Base-by-base conservation (phyloP, 164 flowering plant species). In the Paratinospora sagittata region DNA sequence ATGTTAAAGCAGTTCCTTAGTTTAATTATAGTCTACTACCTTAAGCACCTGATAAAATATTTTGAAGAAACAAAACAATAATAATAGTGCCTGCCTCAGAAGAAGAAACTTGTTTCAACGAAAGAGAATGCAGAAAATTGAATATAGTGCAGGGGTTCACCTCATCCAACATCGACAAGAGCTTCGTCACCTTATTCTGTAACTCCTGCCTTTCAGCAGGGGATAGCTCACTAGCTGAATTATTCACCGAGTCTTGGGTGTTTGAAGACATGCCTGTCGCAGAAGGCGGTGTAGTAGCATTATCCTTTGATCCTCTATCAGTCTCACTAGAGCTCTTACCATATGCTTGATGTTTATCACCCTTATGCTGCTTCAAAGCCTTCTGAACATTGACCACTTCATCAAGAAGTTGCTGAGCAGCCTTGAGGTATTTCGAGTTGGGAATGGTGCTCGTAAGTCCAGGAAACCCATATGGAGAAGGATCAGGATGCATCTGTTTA, bases 91-190 rank as follows among this genome's bases (percentile, higher is more conserved):
- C 7, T 19, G 61, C 26, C 61, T 19, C 61, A 19, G 61, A 55
- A 55, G 24, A 55, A 6, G 10, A 55, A 55, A 55, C 61, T 0
- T n/a, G 10, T 19, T 3, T 2, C 61, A 55, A n/a, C 3, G 36
- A 68, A 33, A 52, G 58, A 34, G n/a, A 27, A 19, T 7, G 63
- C 57, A 27, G 57, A 33, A 16, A 11, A 19, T 66, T 33, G 6
- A 66, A 34, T 21, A 19, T 30, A 61, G 70, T 33, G 39, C n/a
- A 16, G 27, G 65, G 26, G 58, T 41, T 72, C 80, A 94, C 98
- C 90, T 91, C 97, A 66, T 90, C 93, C 80, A 89, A 82, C 96
- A 91, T 86, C 66, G 90, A 74, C 77, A 87, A 62, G 64, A 94
- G 92, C 76, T 89, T 87, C 21, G 88, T 80, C 79, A 86, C 70